phyloP scores from a whole-genome alignment of 108 stramenopile genomes.

The Schizochytrium sp. region DNA sequence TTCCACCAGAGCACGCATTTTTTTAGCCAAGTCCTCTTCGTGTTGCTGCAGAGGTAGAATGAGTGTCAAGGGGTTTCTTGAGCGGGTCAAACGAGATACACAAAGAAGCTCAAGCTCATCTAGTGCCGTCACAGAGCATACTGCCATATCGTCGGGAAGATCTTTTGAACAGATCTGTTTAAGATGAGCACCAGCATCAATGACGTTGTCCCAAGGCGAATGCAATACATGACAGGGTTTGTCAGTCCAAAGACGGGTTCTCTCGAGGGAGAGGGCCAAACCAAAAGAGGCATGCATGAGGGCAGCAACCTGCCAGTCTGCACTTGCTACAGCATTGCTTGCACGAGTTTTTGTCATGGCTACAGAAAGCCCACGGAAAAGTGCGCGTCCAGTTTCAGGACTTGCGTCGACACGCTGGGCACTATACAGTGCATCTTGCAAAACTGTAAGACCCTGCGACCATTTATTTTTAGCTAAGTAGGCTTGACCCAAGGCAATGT shows the following conservation, averaged over 20 bases:
- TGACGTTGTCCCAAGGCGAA: background rate
- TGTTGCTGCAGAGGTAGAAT: background rate
- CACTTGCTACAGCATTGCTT: background rate
- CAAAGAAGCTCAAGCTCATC: background rate
- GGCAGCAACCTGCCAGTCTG: background rate
- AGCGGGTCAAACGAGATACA: background rate
- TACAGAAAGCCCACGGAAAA: background rate
- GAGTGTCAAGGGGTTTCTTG: background rate
- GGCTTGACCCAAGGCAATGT: background rate
- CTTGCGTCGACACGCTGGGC: conserved; percentile 2
- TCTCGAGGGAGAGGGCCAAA: conserved; percentile 13
- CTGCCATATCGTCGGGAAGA: background rate
- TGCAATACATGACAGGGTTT: background rate
- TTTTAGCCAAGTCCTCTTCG: background rate
- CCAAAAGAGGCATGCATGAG: conserved; percentile 11
- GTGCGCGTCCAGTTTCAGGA: conserved; percentile 4
- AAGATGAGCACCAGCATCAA: background rate
- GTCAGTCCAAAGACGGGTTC: background rate
- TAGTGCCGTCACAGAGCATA: background rate
- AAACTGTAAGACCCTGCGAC: background rate
- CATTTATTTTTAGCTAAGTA: background rate
- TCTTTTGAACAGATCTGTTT: background rate
- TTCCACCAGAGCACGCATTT: background rate
- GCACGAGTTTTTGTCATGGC: background rate
- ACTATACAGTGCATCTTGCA: background rate